Evolutionary conservation across 306 rosid genomes (phyloP).

Genomic region (Glycine tomentella): DNA sequence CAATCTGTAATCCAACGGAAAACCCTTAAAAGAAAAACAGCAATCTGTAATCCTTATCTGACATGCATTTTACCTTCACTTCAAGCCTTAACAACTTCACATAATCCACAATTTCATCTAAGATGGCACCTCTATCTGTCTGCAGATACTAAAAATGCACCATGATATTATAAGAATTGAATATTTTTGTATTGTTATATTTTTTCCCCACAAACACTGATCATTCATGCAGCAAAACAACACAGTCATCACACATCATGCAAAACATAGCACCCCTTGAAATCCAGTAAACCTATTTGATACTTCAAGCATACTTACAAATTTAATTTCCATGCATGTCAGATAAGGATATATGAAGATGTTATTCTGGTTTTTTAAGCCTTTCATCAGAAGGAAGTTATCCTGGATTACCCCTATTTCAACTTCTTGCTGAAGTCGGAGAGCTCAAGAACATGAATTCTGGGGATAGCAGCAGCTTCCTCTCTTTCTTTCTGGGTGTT

Average conservation of each 20-base stretch:
- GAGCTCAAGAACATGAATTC: constrained; percentile 72
- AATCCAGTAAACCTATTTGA: too few species aligned
- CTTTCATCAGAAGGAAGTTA: too few species aligned
- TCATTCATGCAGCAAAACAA: constrained; percentile 34
- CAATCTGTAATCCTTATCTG: too few species aligned
- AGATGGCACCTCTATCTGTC: constrained; percentile 99
- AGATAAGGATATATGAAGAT: too few species aligned
- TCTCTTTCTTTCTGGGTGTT: constrained; percentile 87
- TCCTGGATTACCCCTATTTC: constrained; percentile 50
- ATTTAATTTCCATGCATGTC: too few species aligned
- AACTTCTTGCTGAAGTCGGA: constrained; percentile 78
- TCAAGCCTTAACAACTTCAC: constrained; percentile 98
- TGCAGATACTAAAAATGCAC: constrained; percentile 45
- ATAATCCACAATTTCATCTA: constrained; percentile 97
- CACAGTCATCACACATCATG: constrained; percentile 28
- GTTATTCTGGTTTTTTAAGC: too few species aligned
- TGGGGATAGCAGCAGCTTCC: constrained; percentile 69
- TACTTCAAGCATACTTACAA: too few species aligned
- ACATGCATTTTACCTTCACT: constrained; percentile 83
- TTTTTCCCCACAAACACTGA: constrained; percentile 24
- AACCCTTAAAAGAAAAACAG: constrained; percentile 9
- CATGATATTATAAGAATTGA: constrained; percentile 39
- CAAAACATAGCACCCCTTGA: too few species aligned
- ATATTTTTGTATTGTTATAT: constrained; percentile 12
- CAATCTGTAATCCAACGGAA: constrained; percentile 16